Percentiles rank a stretch among this genome's conserved stretches.
Evolutionary conservation across 768 basidiomycete species (phyloP).

Genomic region (Thelephora aurantiotincta): DNA sequence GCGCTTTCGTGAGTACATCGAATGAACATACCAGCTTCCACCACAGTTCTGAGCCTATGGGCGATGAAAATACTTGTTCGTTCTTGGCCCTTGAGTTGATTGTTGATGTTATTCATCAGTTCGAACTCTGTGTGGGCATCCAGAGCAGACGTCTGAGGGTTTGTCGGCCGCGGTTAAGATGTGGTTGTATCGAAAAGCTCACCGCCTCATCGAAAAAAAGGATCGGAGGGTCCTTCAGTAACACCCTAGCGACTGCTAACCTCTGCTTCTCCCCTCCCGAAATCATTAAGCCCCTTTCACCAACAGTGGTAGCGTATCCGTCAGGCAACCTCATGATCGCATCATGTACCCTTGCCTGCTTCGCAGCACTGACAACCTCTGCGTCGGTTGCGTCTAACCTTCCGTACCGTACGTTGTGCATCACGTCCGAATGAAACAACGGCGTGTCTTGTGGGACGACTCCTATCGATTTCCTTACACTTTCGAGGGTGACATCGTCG

Average conservation of each 20-base stretch:
- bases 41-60: conserved; percentile 78
- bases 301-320: conserved; percentile 81
- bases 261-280: conserved; percentile 98
- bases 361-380: conserved; percentile 73
- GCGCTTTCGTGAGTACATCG: neutral
- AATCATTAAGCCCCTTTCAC: conserved; percentile 95
- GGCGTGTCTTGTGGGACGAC: conserved; percentile 99
- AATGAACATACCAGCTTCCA: conserved; percentile 57
- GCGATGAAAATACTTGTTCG: conserved; percentile 97
- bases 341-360: conserved; percentile 77
- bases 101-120: conserved; percentile 89
- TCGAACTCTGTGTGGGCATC: conserved; percentile 93
- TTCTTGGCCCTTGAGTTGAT: conserved; percentile 54
- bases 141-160: conserved; percentile 74
- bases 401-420: conserved; percentile 95
- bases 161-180: conserved; percentile 2
- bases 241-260: conserved; percentile 81
- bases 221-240: conserved; percentile 91
- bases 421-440: conserved; percentile 86
- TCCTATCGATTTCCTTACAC: conserved; percentile 64
- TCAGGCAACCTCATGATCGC: conserved; percentile 73
- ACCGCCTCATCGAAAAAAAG: conserved; percentile 98
- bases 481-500: conserved; percentile 50
- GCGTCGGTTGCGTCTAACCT: conserved; percentile 72
- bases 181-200: conserved; percentile 18